phyloP scores from a whole-genome alignment of 345 rosid genomes.

The Turritis glabra region DNA sequence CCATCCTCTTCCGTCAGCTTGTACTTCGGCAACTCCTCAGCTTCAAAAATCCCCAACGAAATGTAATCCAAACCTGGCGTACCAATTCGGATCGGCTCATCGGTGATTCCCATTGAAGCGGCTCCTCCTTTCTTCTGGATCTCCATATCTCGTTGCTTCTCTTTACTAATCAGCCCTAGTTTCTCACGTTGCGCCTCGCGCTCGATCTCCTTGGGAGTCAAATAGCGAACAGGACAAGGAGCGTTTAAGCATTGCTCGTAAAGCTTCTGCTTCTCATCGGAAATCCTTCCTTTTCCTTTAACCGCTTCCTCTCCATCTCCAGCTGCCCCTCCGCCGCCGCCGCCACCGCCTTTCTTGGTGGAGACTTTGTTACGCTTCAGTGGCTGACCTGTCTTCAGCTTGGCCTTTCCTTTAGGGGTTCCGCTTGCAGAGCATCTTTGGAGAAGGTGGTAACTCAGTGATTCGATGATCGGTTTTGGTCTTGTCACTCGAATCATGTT shows the following conservation, averaged over 20 bases:
- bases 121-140: conserved; percentile 78
- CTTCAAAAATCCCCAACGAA: conserved; percentile 72
- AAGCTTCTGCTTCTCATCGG: conserved; percentile 54
- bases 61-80: conserved; percentile 80
- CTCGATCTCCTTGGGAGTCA: conserved; percentile 56
- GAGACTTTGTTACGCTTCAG: conserved; percentile 63
- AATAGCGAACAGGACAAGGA: conserved; percentile 79
- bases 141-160: conserved; percentile 70
- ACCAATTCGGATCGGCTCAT: conserved; percentile 73
- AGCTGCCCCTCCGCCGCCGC: not conserved
- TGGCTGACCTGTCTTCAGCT: conserved; percentile 53
- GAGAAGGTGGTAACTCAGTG: conserved; percentile 43
- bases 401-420: conserved; percentile 77
- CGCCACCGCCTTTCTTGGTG: conserved; percentile 50
- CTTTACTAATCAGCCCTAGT: conserved; percentile 81
- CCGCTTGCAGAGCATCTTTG: conserved; percentile 72
- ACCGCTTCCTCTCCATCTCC: conserved; percentile 34
- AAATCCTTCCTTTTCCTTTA: conserved; percentile 39
- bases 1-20: conserved; percentile 89
- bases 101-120: conserved; percentile 65
- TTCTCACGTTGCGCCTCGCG: conserved; percentile 87
- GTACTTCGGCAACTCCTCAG: conserved; percentile 74
- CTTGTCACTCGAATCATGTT: conserved; percentile 49
- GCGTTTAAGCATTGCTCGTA: conserved; percentile 78
- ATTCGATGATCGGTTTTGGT: conserved; percentile 41